Evolutionary conservation across 2,329 filamentous ascomycete species (phyloP), one percentile per base, ranked within the genome.

Genomic region (Xenoacremonium recifei): DNA sequence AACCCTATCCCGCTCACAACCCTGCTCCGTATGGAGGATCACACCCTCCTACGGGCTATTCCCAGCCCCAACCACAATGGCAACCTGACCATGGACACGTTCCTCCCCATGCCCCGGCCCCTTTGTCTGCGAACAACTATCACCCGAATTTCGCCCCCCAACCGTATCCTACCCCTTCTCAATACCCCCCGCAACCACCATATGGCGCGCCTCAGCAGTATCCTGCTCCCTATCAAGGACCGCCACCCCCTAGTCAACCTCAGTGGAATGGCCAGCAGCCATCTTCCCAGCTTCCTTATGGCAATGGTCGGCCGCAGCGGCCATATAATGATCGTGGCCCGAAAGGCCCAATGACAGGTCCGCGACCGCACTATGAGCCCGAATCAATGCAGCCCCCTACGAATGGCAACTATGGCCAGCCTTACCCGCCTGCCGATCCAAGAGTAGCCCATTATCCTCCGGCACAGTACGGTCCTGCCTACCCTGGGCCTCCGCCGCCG

Each of bases 111-210:
- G 60, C 69, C 23, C 76, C 77, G 53, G 63, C 67, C 40, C 73
- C 75, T 20, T 63, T 81, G 23, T 70, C 76, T 37, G 63, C 74
- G 21, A 67, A 73, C 46, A 77, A 76, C 53, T 81, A 81, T 53
- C 78, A 80, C 50, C 76, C 76, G 23, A 79, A 77, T 60, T 82
- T 80, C 56, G 71, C 77, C 29, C 73, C 74, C 30, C 80, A 81
- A 52, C 61, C 69, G 7, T 82, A 80, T 44, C 61, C 62, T 21
- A 57, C 63, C 33, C 42, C 67, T 18, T 67, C 71, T 39, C 69
- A 70, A 44, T 55, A 65, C 12, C 73, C 65, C 11, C 73, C 73
- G 46, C 71, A 71, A 39, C 64, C 70, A 27, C 61, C 68, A 12
- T 76, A 76, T 47, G 62, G 61, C 11, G 59, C 67, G 32, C 63